phyloP scores from a whole-genome alignment of 768 basidiomycete genomes.

The Brasilioporus rufonigricans region DNA sequence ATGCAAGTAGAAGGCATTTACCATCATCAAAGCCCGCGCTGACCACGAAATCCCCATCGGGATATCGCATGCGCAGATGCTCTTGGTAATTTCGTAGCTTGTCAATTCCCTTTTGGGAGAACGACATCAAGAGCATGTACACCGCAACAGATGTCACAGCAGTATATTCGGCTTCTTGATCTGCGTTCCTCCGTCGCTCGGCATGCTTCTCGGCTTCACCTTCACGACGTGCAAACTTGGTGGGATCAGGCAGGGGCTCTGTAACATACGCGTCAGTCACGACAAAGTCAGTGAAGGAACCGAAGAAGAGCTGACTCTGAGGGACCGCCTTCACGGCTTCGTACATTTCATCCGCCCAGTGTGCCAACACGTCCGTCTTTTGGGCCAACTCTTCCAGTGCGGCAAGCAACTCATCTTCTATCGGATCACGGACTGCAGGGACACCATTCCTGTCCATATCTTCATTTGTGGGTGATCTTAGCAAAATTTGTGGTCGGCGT shows the following conservation, averaged over 20 bases:
- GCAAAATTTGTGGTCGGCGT: conserved; percentile 52
- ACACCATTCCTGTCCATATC: conserved; percentile 29
- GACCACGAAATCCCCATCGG: conserved; percentile 70
- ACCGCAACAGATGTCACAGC: conserved; percentile 85
- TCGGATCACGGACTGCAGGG: conserved; percentile 50
- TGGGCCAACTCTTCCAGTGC: conserved; percentile 87
- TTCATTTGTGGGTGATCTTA: conserved; percentile 36
- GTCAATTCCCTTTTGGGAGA: conserved; percentile 91
- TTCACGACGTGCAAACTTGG: conserved; percentile 66
- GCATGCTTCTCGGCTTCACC: conserved; percentile 75
- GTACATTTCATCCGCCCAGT: conserved; percentile 95
- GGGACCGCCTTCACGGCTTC: conserved; percentile 83
- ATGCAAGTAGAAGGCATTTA: conserved; percentile 27
- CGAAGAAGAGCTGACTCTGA: conserved; percentile 55
- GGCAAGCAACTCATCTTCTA: conserved; percentile 82
- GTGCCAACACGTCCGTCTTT: conserved; percentile 91
- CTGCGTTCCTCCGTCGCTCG: conserved; percentile 63
- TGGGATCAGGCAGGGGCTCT: conserved; percentile 83
- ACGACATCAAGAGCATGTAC: conserved; percentile 89
- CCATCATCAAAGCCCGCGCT: conserved; percentile 83
- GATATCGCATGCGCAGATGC: conserved; percentile 76
- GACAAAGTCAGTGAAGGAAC: neutral
- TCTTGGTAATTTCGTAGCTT: conserved; percentile 76
- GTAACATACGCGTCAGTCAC: conserved; percentile 6
- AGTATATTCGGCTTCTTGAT: conserved; percentile 77